Evolutionary conservation across 2,329 filamentous ascomycete genomes (phyloP).

Genomic region (Aspergillus proliferans): DNA sequence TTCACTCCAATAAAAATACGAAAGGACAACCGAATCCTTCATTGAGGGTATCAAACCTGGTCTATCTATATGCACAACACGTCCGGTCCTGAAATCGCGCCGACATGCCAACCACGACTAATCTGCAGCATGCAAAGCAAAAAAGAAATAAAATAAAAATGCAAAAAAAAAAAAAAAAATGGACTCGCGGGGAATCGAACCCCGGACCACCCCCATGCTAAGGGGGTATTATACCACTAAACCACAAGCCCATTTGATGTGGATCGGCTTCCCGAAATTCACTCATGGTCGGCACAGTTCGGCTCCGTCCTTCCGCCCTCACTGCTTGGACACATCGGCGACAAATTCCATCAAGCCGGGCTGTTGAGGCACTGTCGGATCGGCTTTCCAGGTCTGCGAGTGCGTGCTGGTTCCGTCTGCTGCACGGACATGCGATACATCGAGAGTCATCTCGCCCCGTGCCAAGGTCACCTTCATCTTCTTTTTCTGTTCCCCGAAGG

Average conservation of each 20-base stretch:
- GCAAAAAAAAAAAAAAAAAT: conserved; percentile 16
- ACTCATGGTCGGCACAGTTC: not conserved
- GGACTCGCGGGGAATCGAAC: conserved; percentile 47
- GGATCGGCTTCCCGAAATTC: not conserved
- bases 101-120: not conserved
- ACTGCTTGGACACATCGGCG: conserved; percentile 10
- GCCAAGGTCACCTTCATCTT: conserved; percentile 29
- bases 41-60: not conserved
- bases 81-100: not conserved
- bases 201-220: conserved; percentile 45
- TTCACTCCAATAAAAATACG: no score
- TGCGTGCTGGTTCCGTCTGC: conserved; percentile 10
- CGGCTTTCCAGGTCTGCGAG: conserved; percentile 19
- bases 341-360: conserved; percentile 24
- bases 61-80: not conserved
- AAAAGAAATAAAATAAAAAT: not conserved
- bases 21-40: conserved; percentile 26
- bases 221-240: conserved; percentile 46
- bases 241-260: conserved; percentile 31
- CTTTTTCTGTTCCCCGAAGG: conserved; percentile 22
- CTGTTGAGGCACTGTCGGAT: conserved; percentile 1
- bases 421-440: conserved; percentile 13
- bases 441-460: conserved; percentile 19
- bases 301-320: conserved; percentile 1
- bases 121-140: not conserved